Percentiles rank a stretch among this genome's conserved stretches.
phyloP scores from a whole-genome alignment of 2,329 filamentous ascomycete genomes.

The Colletotrichum australisinense region DNA sequence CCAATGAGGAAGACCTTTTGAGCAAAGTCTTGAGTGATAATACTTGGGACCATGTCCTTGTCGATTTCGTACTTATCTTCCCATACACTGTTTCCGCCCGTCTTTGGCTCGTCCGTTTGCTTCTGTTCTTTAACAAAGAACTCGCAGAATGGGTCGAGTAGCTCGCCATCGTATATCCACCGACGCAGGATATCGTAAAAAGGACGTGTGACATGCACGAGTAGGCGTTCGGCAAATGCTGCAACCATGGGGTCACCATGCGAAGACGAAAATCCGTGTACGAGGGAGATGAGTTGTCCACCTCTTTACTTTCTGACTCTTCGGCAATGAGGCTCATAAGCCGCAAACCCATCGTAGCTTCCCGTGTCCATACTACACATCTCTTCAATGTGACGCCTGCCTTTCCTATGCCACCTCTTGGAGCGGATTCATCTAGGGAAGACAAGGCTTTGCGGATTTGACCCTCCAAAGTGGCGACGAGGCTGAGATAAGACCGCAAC shows the following conservation, averaged over 20 bases:
- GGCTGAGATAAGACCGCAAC: conserved; percentile 86
- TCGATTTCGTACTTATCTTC: conserved; percentile 95
- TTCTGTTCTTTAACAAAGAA: conserved; percentile 94
- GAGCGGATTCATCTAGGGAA: conserved; percentile 75
- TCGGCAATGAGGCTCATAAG: conserved; percentile 96
- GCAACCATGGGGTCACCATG: conserved; percentile 96
- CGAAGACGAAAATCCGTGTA: conserved; percentile 92
- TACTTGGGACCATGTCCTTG: conserved; percentile 88
- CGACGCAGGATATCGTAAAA: conserved; percentile 97
- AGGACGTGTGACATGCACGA: conserved; percentile 88
- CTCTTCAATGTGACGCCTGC: conserved; percentile 93
- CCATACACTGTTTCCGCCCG: conserved; percentile 83
- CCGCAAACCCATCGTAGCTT: conserved; percentile 94
- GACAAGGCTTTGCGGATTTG: conserved; percentile 88
- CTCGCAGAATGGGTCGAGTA: conserved; percentile 94
- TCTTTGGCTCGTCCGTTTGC: conserved; percentile 55
- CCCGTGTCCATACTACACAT: conserved; percentile 96
- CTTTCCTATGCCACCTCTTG: conserved; percentile 80
- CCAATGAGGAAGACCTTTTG: conserved; percentile 97
- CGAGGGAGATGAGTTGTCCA: conserved; percentile 91
- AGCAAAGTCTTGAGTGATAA: conserved; percentile 92
- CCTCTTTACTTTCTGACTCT: conserved; percentile 86
- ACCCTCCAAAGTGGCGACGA: conserved; percentile 92
- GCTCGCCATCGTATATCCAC: conserved; percentile 98
- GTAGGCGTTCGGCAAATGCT: conserved; percentile 89